Evolutionary conservation across 306 rosid genomes (phyloP).

Genomic region (Vicia faba): DNA sequence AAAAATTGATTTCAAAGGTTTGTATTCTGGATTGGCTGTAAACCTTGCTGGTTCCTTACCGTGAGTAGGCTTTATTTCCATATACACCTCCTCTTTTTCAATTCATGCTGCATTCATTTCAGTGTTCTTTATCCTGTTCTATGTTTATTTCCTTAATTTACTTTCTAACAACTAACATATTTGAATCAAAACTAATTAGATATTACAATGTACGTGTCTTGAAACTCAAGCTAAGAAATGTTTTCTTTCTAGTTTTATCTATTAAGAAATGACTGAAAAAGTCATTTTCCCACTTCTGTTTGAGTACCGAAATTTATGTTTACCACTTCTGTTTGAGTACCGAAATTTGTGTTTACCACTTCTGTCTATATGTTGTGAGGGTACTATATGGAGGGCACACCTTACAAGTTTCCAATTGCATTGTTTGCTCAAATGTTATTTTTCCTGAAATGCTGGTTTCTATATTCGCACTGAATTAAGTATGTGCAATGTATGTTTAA

Average conservation of each 20-base stretch:
- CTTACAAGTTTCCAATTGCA: no score
- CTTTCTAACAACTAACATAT: slow-evolving; percentile 12
- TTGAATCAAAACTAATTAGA: neutral
- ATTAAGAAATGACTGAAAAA: slow-evolving; percentile 26
- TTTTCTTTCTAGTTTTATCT: slow-evolving; percentile 8
- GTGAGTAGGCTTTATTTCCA: slow-evolving; percentile 56
- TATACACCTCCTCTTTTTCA: neutral
- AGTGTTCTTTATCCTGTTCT: slow-evolving; percentile 3
- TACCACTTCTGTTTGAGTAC: slow-evolving; percentile 7
- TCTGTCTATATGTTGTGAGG: neutral
- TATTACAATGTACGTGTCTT: slow-evolving; percentile 1
- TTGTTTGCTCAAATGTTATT: neutral
- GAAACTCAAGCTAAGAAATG: slow-evolving; percentile 4
- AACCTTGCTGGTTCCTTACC: slow-evolving; percentile 93
- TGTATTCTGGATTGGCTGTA: slow-evolving; percentile 91
- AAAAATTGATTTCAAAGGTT: slow-evolving; percentile 72
- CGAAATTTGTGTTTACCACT: neutral
- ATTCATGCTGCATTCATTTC: neutral
- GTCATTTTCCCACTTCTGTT: neutral
- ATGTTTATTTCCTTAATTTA: slow-evolving; percentile 4
- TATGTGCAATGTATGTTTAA: slow-evolving; percentile 24
- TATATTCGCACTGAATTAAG: slow-evolving; percentile 14
- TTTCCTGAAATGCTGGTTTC: neutral
- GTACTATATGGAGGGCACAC: neutral
- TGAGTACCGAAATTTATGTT: slow-evolving; percentile 11